Conservation (phyloP, 306 rosid genomes). For the Trichosanthes cucumerina region DNA sequence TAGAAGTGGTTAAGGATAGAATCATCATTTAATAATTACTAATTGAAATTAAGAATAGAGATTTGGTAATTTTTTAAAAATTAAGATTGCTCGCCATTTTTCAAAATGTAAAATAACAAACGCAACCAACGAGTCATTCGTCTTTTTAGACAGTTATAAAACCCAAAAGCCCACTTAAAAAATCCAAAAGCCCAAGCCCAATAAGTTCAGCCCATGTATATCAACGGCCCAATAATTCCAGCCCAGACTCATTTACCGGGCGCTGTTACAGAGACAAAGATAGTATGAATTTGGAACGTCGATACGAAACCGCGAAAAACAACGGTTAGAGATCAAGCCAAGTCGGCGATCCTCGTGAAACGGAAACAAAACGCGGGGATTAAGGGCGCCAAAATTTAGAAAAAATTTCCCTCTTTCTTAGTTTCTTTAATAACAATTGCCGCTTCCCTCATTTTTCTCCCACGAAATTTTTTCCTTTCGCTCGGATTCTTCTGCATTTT, state of each 20-base stretch:
- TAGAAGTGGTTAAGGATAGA: too few relatives aligned
- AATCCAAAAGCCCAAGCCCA: neutral
- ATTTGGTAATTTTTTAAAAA: too few relatives aligned
- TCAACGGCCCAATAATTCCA: neutral
- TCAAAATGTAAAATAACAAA: too few relatives aligned
- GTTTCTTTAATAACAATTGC: neutral
- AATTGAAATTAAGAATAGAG: too few relatives aligned
- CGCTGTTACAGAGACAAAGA: neutral
- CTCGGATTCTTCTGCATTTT: neutral
- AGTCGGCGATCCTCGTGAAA: neutral
- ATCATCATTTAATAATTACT: too few relatives aligned
- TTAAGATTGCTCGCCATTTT: too few relatives aligned
- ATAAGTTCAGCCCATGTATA: neutral
- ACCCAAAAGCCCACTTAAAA: neutral
- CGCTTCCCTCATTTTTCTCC: neutral
- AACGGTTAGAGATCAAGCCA: neutral
- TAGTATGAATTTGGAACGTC: neutral
- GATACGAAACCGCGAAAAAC: neutral
- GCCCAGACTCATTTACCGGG: neutral
- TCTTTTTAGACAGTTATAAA: too few relatives aligned
- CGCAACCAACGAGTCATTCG: too few relatives aligned
- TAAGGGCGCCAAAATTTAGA: slow-evolving; percentile 8
- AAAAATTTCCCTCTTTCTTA: neutral
- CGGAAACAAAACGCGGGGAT: neutral
- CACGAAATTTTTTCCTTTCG: neutral